Evolutionary conservation across 2,329 filamentous ascomycete genomes (phyloP), one percentile per base, ranked within the genome.

Genomic region (Phialophora expanda): DNA sequence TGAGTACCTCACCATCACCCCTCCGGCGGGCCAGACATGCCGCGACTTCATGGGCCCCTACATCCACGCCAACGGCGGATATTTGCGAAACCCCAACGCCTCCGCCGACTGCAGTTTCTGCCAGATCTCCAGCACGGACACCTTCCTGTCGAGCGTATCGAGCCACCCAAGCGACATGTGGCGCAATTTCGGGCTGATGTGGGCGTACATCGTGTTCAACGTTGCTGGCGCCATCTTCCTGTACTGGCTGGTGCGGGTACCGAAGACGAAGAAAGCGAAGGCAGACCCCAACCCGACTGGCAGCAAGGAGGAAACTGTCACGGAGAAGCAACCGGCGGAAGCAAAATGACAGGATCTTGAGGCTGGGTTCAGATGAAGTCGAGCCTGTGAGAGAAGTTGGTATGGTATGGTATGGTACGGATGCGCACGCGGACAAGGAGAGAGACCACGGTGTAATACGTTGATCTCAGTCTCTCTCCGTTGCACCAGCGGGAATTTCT

Each of bases 151-250:
- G 0, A 56, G 68, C 1, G 75, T 80, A 4, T 75, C 73, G 20
- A 82, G 83, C 58, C 75, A 75, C 64, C 86, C 78, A 72, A 68
- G 71, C 0, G 76, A 85, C 30, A 77, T 75, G n/a, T 91, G 89
- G 89, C 81, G 89, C 64, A 90, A 92, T 73, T 91, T 87, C 65
- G 90, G 89, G 1, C 81, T 92, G 48, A 79, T 91, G 72, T 91
- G 87, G 85, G 87, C 81, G 0, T 92, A 85, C 71, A 83, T 91
- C 46, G 66, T 78, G 0, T 89, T 91, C 75, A 90, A 91, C 71
- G 82, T 90, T 46, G 76, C 77, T 46, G 78, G 83, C 1, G 87
- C 88, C 0, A 78, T 90, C 2, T 68, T 81, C 11, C 76, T 88
- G 0, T 92, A 92, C 76, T 92, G 85, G 75, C 70, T 87, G 22